These are phyloP conservation scores for Kurtzmaniella cleridarum DNA, from an alignment of 805 yeast species.

Conservation along the genomic window DNA sequence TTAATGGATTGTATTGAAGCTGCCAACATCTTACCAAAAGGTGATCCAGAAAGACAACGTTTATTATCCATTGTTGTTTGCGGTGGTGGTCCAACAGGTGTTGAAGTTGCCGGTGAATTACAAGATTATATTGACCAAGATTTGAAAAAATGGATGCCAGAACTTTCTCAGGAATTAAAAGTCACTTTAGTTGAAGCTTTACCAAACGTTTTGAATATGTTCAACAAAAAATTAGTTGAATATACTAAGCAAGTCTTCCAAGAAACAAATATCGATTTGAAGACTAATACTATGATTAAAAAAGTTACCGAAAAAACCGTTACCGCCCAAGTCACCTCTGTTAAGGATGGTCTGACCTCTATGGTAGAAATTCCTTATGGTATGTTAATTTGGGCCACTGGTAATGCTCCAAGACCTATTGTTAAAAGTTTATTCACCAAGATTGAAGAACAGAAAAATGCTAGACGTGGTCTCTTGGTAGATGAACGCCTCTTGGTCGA, in stretches of 20 bases:
- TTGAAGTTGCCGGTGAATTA: slow-evolving; percentile 93
- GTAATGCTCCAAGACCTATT: slow-evolving; percentile 83
- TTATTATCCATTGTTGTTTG: slow-evolving; percentile 85
- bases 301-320: slow-evolving; percentile 70
- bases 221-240: slow-evolving; percentile 60
- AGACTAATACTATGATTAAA: slow-evolving; percentile 84
- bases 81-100: slow-evolving; percentile 99
- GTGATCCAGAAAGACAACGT: slow-evolving; percentile 75
- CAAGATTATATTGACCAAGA: slow-evolving; percentile 94
- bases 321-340: slow-evolving; percentile 60
- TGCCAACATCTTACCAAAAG: slow-evolving; percentile 73
- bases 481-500: slow-evolving; percentile 77
- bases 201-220: slow-evolving; percentile 79
- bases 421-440: slow-evolving; percentile 59
- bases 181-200: slow-evolving; percentile 87
- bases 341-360: slow-evolving; percentile 58
- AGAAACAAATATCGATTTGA: slow-evolving; percentile 62
- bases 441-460: slow-evolving; percentile 73
- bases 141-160: slow-evolving; percentile 83
- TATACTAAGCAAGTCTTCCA: slow-evolving; percentile 78
- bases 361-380: slow-evolving; percentile 77
- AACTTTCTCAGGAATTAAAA: slow-evolving; percentile 71
- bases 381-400: slow-evolving; percentile 94
- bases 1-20: slow-evolving; percentile 86
- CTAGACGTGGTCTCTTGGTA: slow-evolving; percentile 86